Percentiles rank a stretch among this genome's conserved stretches.
Evolutionary conservation across 441 rosid species (phyloP).

Genomic region (Breynia disticha): DNA sequence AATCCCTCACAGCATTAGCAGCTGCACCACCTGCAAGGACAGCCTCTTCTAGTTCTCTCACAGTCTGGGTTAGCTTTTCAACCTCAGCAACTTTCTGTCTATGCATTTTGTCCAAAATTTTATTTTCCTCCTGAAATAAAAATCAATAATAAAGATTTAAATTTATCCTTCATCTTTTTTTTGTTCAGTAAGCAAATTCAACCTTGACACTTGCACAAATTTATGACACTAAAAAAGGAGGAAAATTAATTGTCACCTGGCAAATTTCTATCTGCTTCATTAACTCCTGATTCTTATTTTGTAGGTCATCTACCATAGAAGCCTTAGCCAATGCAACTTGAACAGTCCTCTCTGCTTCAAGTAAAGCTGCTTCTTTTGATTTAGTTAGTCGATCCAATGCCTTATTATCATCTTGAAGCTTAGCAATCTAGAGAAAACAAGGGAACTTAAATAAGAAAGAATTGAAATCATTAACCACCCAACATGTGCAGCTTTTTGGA

Average conservation of each 20-base stretch:
- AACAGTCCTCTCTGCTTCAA: slow-evolving; percentile 89
- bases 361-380: slow-evolving; percentile 71
- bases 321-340: slow-evolving; percentile 78
- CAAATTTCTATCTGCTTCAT: slow-evolving; percentile 81
- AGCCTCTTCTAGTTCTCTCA: slow-evolving; percentile 72
- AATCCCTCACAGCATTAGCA: slow-evolving; percentile 73
- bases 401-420: slow-evolving; percentile 75
- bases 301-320: slow-evolving; percentile 85
- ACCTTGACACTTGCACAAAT: too few species aligned
- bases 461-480: not conserved
- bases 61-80: slow-evolving; percentile 76
- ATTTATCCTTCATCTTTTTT: too few species aligned
- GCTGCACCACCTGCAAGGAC: slow-evolving; percentile 77
- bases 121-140: slow-evolving; percentile 69
- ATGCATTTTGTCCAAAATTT: slow-evolving; percentile 77
- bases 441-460: not conserved
- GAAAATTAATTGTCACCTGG: slow-evolving; percentile 45
- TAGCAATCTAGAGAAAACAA: slow-evolving; percentile 36
- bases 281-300: slow-evolving; percentile 78
- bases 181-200: too few species aligned
- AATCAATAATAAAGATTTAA: too few species aligned
- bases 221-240: too few species aligned
- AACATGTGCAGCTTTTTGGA: not conserved
- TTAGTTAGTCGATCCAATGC: slow-evolving; percentile 91
- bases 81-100: slow-evolving; percentile 85